Evolutionary conservation across 2,329 filamentous ascomycete genomes (phyloP).

Genomic region (Huntiella savannae): DNA sequence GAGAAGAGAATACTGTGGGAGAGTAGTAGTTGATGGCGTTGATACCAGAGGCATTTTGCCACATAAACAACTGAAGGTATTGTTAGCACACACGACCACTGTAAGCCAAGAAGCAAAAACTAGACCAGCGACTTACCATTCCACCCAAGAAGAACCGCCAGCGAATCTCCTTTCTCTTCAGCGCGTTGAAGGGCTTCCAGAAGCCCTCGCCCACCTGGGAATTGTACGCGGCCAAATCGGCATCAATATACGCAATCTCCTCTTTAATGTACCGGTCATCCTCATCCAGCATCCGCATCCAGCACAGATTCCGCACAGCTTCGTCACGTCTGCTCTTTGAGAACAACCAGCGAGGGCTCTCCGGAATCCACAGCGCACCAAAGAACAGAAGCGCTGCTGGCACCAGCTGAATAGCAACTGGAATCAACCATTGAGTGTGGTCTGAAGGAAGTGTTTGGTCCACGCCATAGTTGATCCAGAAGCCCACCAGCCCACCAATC

Average conservation of each 20-base stretch:
- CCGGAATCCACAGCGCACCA: conserved; percentile 45
- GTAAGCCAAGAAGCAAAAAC: background rate
- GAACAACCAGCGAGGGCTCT: conserved; percentile 52
- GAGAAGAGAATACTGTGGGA: conserved; percentile 44
- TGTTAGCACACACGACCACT: background rate
- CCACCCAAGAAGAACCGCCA: conserved; percentile 57
- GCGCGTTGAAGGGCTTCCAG: conserved; percentile 50
- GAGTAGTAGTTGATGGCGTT: conserved; percentile 58
- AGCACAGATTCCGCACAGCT: conserved; percentile 39
- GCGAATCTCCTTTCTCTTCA: conserved; percentile 36
- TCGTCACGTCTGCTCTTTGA: conserved; percentile 39
- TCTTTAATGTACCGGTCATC: conserved; percentile 50
- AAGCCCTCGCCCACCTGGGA: conserved; percentile 48
- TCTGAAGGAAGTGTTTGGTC: conserved; percentile 51
- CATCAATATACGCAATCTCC: conserved; percentile 52
- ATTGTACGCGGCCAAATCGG: conserved; percentile 46
- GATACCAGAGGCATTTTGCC: conserved; percentile 58
- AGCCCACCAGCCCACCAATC: conserved; percentile 42
- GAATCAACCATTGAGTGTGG: conserved; percentile 52
- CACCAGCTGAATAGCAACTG: conserved; percentile 45
- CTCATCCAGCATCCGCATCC: conserved; percentile 39
- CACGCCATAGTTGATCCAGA: conserved; percentile 49
- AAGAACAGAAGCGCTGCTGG: conserved; percentile 43
- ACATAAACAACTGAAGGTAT: conserved; percentile 42
- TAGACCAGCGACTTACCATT: conserved; percentile 19